Percentiles rank a stretch among this genome's conserved stretches.
phyloP scores from a whole-genome alignment of 306 rosid genomes.

The Canavalia gladiata region DNA sequence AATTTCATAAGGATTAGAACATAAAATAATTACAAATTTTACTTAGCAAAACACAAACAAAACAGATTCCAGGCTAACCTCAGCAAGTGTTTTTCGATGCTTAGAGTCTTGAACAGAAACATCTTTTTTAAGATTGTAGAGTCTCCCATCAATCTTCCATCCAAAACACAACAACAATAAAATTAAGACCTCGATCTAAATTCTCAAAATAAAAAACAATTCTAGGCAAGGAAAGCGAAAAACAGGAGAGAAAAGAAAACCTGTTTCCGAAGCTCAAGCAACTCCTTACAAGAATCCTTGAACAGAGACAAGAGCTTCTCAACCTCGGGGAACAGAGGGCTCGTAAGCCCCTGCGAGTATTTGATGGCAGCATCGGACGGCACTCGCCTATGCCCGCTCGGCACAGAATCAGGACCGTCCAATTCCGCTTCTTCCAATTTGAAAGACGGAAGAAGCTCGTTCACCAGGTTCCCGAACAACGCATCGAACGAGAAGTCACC shows the following conservation, averaged over 20 bases:
- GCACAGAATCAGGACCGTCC: slow-evolving; percentile 68
- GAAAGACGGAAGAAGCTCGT: slow-evolving; percentile 89
- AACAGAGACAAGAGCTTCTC: slow-evolving; percentile 85
- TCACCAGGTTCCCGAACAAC: slow-evolving; percentile 90
- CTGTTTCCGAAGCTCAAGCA: slow-evolving; percentile 94
- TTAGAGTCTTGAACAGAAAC: slow-evolving; percentile 89
- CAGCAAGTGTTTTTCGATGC: slow-evolving; percentile 93
- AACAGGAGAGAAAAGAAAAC: slow-evolving; percentile 43
- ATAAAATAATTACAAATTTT: not conserved
- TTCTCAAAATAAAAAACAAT: slow-evolving; percentile 50
- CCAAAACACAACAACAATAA: slow-evolving; percentile 28
- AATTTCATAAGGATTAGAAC: slow-evolving; percentile 21
- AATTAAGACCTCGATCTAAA: slow-evolving; percentile 43
- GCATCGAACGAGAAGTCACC: slow-evolving; percentile 98
- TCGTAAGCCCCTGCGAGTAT: slow-evolving; percentile 60
- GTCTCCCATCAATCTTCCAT: slow-evolving; percentile 89
- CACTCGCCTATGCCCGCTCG: slow-evolving; percentile 72
- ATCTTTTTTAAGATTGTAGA: slow-evolving; percentile 84
- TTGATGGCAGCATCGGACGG: slow-evolving; percentile 61
- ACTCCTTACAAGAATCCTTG: slow-evolving; percentile 91
- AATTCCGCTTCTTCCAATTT: slow-evolving; percentile 77
- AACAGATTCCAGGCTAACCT: slow-evolving; percentile 63
- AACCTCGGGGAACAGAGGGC: slow-evolving; percentile 90
- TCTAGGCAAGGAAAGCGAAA: slow-evolving; percentile 1
- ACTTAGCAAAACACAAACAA: slow-evolving; percentile 24